Evolutionary conservation across 495 filamentous ascomycete genomes (phyloP).

Genomic region (Annulohypoxylon stygium): DNA sequence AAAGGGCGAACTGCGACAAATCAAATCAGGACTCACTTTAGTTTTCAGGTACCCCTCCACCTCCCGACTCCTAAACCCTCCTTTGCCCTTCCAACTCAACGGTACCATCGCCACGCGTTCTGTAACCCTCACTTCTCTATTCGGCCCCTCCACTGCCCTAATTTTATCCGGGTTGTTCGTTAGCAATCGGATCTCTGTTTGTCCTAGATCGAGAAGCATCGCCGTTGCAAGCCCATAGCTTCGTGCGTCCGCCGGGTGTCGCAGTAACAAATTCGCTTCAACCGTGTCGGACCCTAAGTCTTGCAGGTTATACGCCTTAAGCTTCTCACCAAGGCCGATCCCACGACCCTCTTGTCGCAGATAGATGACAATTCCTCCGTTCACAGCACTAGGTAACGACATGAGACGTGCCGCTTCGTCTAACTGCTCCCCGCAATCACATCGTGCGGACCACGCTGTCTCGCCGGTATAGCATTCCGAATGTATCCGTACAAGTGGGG

Average conservation of each 20-base stretch:
- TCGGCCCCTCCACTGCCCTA: conserved; percentile 90
- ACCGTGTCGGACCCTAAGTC: conserved; percentile 96
- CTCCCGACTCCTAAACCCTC: conserved; percentile 86
- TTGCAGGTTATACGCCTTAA: conserved; percentile 98
- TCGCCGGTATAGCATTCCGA: conserved; percentile 99
- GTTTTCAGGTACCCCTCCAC: conserved; percentile 93
- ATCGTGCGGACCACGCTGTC: conserved; percentile 96
- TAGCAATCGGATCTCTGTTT: conserved; percentile 80
- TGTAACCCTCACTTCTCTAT: conserved; percentile 85
- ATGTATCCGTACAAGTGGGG: conserved; percentile 91
- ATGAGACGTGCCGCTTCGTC: conserved; percentile 96
- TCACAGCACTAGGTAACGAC: conserved; percentile 76
- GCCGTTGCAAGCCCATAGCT: conserved; percentile 96
- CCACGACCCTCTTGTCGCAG: conserved; percentile 95
- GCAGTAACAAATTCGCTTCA: conserved; percentile 90
- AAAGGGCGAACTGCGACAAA: conserved; percentile 1
- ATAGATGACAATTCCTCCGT: conserved; percentile 93
- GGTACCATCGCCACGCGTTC: conserved; percentile 96
- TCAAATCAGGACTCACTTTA: conserved; percentile 72
- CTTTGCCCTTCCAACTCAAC: conserved; percentile 89
- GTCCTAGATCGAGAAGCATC: conserved; percentile 88
- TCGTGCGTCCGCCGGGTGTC: conserved; percentile 94
- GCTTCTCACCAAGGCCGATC: conserved; percentile 92
- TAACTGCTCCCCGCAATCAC: conserved; percentile 97
- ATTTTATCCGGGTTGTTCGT: conserved; percentile 99